Conservation (phyloP, 371 early-diverging fungal species). For the Actinomucor elegans region DNA sequence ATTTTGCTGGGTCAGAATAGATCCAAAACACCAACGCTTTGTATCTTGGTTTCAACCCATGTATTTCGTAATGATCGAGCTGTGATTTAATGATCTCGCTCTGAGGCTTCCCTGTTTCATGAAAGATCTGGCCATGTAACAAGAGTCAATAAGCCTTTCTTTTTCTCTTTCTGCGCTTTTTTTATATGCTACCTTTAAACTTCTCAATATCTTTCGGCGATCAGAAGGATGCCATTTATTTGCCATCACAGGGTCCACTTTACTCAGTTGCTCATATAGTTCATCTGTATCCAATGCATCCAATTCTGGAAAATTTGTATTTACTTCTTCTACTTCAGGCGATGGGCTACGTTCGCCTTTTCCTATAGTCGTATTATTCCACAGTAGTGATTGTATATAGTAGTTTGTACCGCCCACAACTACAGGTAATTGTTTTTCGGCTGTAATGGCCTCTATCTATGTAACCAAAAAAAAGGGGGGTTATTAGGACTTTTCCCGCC, state of each 20-base stretch:
- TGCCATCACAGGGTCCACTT: constrained; percentile 88
- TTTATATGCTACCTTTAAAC: constrained; percentile 65
- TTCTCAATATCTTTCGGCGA: constrained; percentile 82
- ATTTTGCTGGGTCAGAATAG: constrained; percentile 63
- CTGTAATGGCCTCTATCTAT: constrained; percentile 77
- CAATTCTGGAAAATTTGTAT: constrained; percentile 23
- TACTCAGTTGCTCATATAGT: constrained; percentile 60
- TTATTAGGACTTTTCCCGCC: too few relatives aligned
- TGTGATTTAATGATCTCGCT: constrained; percentile 70
- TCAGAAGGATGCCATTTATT: constrained; percentile 92
- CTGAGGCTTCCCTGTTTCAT: constrained; percentile 74
- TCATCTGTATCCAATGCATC: constrained; percentile 45
- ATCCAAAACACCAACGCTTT: constrained; percentile 85
- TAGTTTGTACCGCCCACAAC: constrained; percentile 97
- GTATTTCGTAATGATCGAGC: constrained; percentile 39
- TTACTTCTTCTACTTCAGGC: constrained; percentile 9
- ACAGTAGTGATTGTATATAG: constrained; percentile 89
- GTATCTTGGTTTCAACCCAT: constrained; percentile 32
- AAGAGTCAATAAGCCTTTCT: neutral
- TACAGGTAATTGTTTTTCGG: constrained; percentile 72
- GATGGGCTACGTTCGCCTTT: constrained; percentile 1
- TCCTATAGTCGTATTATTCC: constrained; percentile 67
- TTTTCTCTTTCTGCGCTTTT: neutral
- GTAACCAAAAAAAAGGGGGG: neutral
- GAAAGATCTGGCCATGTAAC: too few relatives aligned